These are phyloP conservation scores for Hagleromyces aurorensis DNA, from an alignment of 805 yeast genomes.

Conservation along the genomic window DNA sequence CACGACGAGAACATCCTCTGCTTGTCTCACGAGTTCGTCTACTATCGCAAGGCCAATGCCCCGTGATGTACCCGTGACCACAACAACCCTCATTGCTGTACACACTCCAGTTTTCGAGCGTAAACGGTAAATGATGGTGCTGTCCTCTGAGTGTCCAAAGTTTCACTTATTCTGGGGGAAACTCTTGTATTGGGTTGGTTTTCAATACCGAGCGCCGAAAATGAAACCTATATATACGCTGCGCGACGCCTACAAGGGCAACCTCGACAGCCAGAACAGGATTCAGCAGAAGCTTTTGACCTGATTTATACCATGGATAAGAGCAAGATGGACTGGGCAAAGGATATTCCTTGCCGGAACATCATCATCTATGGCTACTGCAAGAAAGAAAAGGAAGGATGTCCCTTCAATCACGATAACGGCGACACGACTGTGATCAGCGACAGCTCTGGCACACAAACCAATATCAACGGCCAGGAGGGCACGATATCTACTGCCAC, in stretches of 20 bases:
- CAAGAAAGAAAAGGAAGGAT: slow-evolving; percentile 80
- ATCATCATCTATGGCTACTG: slow-evolving; percentile 82
- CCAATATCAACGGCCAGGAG: slow-evolving; percentile 3
- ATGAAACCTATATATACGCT: neutral
- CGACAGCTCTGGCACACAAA: slow-evolving; percentile 6
- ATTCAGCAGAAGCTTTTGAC: no score
- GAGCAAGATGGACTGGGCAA: slow-evolving; percentile 43
- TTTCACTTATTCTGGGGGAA: no score
- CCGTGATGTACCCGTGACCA: no score
- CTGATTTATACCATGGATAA: slow-evolving; percentile 20
- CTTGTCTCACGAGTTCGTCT: no score
- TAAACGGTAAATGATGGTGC: no score
- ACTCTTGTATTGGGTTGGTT: neutral
- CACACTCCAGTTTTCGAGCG: no score
- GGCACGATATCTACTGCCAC: slow-evolving; percentile 2
- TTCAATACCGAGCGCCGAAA: neutral
- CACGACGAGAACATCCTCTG: no score
- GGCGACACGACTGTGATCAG: slow-evolving; percentile 17
- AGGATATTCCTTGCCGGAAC: slow-evolving; percentile 74
- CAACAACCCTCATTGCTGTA: no score
- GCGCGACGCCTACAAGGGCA: slow-evolving; percentile 1
- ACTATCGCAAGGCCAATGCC: no score
- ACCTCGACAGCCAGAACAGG: neutral
- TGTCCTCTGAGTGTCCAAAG: no score
- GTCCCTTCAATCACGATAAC: slow-evolving; percentile 66